Evolutionary conservation across 331 rosid genomes (phyloP).

Genomic region (Pyracantha coccinea): DNA sequence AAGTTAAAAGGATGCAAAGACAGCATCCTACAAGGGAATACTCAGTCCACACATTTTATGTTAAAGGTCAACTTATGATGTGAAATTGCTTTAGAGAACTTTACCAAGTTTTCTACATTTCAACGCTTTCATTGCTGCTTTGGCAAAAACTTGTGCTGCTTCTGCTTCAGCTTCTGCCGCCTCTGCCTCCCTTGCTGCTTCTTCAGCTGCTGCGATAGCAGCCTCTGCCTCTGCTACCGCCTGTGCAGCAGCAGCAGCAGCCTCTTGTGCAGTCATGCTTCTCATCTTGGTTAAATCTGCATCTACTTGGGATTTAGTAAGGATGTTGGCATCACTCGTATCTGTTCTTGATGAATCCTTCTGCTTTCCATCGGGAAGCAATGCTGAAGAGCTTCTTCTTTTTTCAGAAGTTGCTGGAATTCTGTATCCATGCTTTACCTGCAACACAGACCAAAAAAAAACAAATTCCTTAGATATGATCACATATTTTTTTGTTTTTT

Average conservation of each 20-base stretch:
- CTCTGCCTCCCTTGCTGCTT: conserved; percentile 92
- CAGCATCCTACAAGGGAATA: neutral
- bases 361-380: conserved; percentile 45
- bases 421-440: conserved; percentile 78
- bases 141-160: conserved; percentile 85
- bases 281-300: conserved; percentile 64
- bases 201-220: conserved; percentile 86
- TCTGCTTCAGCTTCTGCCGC: conserved; percentile 93
- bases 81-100: conserved; percentile 3
- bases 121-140: conserved; percentile 82
- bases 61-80: neutral
- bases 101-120: conserved; percentile 52
- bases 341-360: conserved; percentile 44
- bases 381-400: conserved; percentile 45
- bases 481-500: too few species aligned
- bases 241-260: conserved; percentile 78
- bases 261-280: conserved; percentile 83
- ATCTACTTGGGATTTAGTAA: conserved; percentile 63
- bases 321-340: conserved; percentile 38
- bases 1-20: neutral
- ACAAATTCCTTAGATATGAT: too few species aligned
- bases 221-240: conserved; percentile 96
- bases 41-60: neutral
- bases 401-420: conserved; percentile 50
- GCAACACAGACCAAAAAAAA: conserved; percentile 12